Base-by-base conservation (phyloP, 1,284 basidiomycete species). In the Microbotryum intermedium region DNA sequence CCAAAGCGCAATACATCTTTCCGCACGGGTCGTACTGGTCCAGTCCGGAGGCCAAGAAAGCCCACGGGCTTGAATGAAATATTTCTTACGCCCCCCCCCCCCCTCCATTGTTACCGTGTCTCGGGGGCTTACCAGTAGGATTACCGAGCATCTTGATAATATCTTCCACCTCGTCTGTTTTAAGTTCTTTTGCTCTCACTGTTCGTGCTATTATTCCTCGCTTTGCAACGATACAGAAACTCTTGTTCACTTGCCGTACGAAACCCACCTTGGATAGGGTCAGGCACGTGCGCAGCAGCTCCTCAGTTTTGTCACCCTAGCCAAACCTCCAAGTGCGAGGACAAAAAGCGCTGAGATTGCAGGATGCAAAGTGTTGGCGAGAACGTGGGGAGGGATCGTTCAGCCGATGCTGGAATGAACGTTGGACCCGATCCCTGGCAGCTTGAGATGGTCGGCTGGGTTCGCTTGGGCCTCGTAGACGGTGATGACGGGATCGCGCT, bases 11-110 rank as follows among this genome's bases (percentile, higher is more conserved):
- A 53, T 79, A 72, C 66, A 61, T 70, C 8, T 77, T 72, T 70
- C 78, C 78, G 20, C 68, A 70, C 20, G 77, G 78, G 9, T 68
- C 73, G 18, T 79, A 79, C 67, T 79, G 78, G 78, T 69, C 39
- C 21, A 42, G 34, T 45, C 57, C 57, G 26, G 63, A 58, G 25
- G 57, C 56, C 28, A 65, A 61, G 54, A 59, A 58, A 21, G 50
- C 55, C 11, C 58, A 59, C 34, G 48, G 53, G 11, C 55, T 62
- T 20, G 54, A 34, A 42, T 59, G 23, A 54, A 52, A 4, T 51
- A 8, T 21, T 56, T 51, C 4, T 50, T 26, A n/a, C n/a, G n/a
- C n/a, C n/a, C n/a, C n/a, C n/a, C n/a, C n/a, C n/a, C n/a, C n/a
- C n/a, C n/a, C n/a, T 48, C 9, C 11, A 47, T 26, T 23, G 5